Conservation (phyloP, 306 rosid species). For the Vachellia pachyceras region DNA sequence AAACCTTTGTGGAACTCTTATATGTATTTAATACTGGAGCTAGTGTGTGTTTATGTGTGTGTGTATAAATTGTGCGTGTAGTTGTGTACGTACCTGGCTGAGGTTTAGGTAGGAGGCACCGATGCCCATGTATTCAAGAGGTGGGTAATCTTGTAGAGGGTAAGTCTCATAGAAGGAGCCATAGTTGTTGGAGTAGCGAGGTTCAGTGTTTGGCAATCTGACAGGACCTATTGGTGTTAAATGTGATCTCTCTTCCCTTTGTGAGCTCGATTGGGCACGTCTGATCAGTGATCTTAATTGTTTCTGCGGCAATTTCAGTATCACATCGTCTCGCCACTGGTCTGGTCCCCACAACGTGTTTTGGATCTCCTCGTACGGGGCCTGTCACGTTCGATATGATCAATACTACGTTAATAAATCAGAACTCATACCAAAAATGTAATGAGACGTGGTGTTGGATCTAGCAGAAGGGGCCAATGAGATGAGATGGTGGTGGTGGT, state of each 20-base stretch:
- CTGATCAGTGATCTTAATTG: conserved; percentile 24
- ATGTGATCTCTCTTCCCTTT: neutral
- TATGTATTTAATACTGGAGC: too few relatives aligned
- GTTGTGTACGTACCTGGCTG: conserved; percentile 39
- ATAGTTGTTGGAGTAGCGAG: conserved; percentile 33
- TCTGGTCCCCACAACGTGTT: conserved; percentile 3
- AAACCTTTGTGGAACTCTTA: too few relatives aligned
- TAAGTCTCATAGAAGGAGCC: conserved; percentile 39
- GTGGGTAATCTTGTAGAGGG: neutral
- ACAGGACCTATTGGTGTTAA: conserved; percentile 32
- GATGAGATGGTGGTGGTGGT: too few relatives aligned
- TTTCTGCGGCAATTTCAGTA: conserved; percentile 16
- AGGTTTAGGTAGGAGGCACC: neutral
- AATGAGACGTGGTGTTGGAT: too few relatives aligned
- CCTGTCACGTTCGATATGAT: neutral
- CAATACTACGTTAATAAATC: neutral
- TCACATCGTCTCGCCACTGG: neutral
- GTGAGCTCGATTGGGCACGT: conserved; percentile 31
- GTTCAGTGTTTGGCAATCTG: conserved; percentile 11
- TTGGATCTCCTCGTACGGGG: conserved; percentile 24
- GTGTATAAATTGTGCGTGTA: too few relatives aligned
- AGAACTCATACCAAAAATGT: too few relatives aligned
- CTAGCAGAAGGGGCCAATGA: too few relatives aligned
- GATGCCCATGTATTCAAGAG: conserved; percentile 26
- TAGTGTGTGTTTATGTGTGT: too few relatives aligned